Conservation (phyloP, 768 basidiomycete genomes). For the Psilocybe subaeruginosa region DNA sequence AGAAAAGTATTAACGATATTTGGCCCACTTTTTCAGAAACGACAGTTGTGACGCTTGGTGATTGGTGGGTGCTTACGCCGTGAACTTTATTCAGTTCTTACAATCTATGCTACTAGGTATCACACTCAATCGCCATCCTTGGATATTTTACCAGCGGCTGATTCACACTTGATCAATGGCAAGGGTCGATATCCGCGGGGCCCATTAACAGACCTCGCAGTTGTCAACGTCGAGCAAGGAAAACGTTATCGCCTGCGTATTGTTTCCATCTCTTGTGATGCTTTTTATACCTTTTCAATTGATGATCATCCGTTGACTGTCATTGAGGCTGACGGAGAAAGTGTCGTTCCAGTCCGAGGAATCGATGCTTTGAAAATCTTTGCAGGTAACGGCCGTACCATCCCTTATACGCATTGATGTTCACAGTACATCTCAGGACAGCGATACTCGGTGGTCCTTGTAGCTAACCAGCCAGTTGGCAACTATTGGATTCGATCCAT, state of each 20-base stretch:
- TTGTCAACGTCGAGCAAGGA: conserved; percentile 43
- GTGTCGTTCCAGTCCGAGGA: conserved; percentile 38
- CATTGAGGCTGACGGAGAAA: conserved; percentile 55
- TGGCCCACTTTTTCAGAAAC: conserved; percentile 26
- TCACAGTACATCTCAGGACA: conserved; percentile 10
- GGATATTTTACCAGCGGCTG: conserved; percentile 19
- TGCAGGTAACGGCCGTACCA: conserved; percentile 10
- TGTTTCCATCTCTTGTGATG: conserved; percentile 52
- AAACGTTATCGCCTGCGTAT: conserved; percentile 59
- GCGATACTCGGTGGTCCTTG: conserved; percentile 38
- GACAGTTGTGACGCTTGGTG: conserved; percentile 30
- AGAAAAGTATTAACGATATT: too few species aligned
- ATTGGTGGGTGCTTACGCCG: conserved; percentile 27
- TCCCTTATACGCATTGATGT: too few species aligned
- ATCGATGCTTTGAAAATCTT: conserved; percentile 49
- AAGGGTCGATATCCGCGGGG: conserved; percentile 47
- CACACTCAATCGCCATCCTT: conserved; percentile 27
- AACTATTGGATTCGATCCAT: conserved; percentile 32
- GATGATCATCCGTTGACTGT: conserved; percentile 51
- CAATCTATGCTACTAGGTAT: conserved; percentile 35
- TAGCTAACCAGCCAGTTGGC: neutral
- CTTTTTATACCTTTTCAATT: conserved; percentile 45
- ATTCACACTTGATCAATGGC: conserved; percentile 57
- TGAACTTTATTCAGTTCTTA: neutral
- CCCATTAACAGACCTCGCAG: conserved; percentile 38